Conservation (phyloP, 2,329 filamentous ascomycete species). For the Colletotrichum theobromicola region DNA sequence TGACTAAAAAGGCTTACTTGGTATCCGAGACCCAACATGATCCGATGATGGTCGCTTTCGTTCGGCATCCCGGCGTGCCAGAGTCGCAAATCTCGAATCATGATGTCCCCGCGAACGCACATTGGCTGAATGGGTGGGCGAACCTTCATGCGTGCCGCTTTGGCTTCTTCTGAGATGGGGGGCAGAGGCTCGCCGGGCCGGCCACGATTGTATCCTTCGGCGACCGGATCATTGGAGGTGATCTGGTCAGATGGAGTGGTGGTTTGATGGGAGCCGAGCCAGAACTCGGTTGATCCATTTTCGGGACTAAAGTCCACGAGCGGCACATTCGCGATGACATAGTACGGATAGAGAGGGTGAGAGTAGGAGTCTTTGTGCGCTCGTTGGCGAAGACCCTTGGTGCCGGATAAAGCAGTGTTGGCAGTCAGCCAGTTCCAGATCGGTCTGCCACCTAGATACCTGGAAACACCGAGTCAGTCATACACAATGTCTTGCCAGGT, state of each 20-base stretch:
- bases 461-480: not conserved
- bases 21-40: conserved; percentile 52
- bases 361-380: not conserved
- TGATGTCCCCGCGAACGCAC: conserved; percentile 58
- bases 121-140: conserved; percentile 54
- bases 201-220: not conserved
- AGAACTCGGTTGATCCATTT: conserved; percentile 64
- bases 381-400: not conserved
- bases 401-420: not conserved
- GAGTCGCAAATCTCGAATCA: conserved; percentile 63
- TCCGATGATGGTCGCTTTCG: conserved; percentile 48
- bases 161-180: conserved; percentile 28
- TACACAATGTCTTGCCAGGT: too few species aligned
- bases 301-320: conserved; percentile 53
- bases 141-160: conserved; percentile 41
- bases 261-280: conserved; percentile 57
- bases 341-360: not conserved
- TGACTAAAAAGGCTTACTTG: not conserved
- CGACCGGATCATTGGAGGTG: conserved; percentile 23
- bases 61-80: conserved; percentile 72
- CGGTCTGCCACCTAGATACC: not conserved
- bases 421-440: not conserved
- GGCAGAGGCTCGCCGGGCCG: not conserved
- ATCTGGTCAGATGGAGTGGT: conserved; percentile 42
- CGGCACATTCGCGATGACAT: conserved; percentile 36